These are phyloP conservation scores for Termitomyces sp. DNA, from an alignment of 768 basidiomycete species.

Conservation along the genomic window DNA sequence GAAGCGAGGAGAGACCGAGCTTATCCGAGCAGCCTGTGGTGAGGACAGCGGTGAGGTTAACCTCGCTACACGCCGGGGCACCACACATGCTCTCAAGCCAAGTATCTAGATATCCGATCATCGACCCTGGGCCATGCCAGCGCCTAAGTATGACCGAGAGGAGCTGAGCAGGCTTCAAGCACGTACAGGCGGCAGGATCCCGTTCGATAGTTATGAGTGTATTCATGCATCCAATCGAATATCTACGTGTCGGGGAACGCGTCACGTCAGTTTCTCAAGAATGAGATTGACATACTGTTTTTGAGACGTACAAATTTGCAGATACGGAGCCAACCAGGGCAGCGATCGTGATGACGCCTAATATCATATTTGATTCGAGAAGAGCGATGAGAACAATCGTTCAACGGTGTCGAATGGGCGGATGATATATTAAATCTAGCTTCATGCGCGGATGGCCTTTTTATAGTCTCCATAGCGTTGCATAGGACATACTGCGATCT, in stretches of 20 bases:
- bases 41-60: slow-evolving; percentile 42
- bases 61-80: slow-evolving; percentile 44
- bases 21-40: slow-evolving; percentile 43
- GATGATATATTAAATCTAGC: slow-evolving; percentile 23
- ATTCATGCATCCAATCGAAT: slow-evolving; percentile 19
- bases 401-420: slow-evolving; percentile 17
- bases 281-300: background rate
- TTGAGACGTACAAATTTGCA: slow-evolving; percentile 16
- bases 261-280: background rate
- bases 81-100: slow-evolving; percentile 53
- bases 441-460: slow-evolving; percentile 3
- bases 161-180: slow-evolving; percentile 34
- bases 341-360: slow-evolving; percentile 14
- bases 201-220: slow-evolving; percentile 15
- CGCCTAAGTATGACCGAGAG: slow-evolving; percentile 22
- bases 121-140: slow-evolving; percentile 25
- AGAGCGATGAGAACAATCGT: slow-evolving; percentile 10
- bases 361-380: slow-evolving; percentile 17
- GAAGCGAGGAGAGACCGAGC: slow-evolving; percentile 18
- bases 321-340: slow-evolving; percentile 24
- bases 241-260: slow-evolving; percentile 2
- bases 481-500: background rate
- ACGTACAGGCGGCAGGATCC: slow-evolving; percentile 25
- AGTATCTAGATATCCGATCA: slow-evolving; percentile 38
- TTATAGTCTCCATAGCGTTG: slow-evolving; percentile 9